Percentiles rank a stretch among this genome's conserved stretches.
Evolutionary conservation across 2,329 filamentous ascomycete genomes (phyloP).

Genomic region (Graphilbum sp.): DNA sequence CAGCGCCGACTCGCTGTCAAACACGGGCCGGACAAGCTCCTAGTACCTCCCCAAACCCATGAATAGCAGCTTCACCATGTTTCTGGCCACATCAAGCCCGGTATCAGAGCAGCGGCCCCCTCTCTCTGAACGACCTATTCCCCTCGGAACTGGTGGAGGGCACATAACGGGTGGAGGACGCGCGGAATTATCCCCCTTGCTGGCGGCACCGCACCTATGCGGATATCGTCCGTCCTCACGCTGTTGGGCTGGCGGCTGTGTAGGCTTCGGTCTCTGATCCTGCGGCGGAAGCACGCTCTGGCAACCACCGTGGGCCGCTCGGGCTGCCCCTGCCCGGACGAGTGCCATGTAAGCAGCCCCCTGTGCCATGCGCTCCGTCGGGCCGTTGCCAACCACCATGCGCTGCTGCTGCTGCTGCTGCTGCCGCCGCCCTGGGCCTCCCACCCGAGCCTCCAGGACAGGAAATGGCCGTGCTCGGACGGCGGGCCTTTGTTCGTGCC

Average conservation of each 20-base stretch:
- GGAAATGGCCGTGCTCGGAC: not conserved
- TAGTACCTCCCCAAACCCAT: slow-evolving; percentile 15
- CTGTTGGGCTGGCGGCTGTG: too few relatives aligned
- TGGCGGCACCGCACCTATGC: too few relatives aligned
- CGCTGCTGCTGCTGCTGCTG: not conserved
- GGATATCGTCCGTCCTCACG: too few relatives aligned
- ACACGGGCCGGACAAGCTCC: slow-evolving; percentile 21
- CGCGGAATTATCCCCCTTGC: too few relatives aligned
- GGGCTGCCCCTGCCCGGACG: slow-evolving; percentile 3
- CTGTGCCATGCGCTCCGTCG: slow-evolving; percentile 10
- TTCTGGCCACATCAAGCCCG: not conserved
- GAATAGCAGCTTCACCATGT: slow-evolving; percentile 8
- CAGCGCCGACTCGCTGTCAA: slow-evolving; percentile 21
- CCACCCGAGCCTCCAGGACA: not conserved
- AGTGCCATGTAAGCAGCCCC: slow-evolving; percentile 13
- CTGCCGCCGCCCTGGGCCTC: too few relatives aligned
- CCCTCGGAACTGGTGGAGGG: too few relatives aligned
- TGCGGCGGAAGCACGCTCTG: not conserved
- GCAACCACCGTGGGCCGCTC: not conserved
- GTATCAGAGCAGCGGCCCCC: not conserved
- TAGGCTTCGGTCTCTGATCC: too few relatives aligned
- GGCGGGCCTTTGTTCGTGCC: not conserved
- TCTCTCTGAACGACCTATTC: too few relatives aligned
- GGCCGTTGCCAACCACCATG: not conserved
- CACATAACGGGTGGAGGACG: too few relatives aligned